These are phyloP conservation scores for Phytophthora kernoviae DNA, from an alignment of 352 stramenopile species.

Conservation along the genomic window DNA sequence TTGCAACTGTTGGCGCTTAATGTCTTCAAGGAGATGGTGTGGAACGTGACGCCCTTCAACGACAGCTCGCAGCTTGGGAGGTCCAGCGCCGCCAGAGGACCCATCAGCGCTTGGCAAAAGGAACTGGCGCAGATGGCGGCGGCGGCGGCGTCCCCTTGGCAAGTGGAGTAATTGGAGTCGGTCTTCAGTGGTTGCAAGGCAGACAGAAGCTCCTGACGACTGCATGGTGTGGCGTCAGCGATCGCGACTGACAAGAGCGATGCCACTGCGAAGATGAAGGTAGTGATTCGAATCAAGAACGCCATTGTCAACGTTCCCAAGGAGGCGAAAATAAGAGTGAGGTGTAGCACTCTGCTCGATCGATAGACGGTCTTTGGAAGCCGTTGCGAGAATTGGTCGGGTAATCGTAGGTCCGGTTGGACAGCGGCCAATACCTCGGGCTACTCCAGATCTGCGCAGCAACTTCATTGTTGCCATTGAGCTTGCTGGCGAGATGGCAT, in stretches of 20 bases:
- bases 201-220: background rate
- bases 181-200: slow-evolving; percentile 10
- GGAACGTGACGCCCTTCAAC: slow-evolving; percentile 20
- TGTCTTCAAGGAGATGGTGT: slow-evolving; percentile 2
- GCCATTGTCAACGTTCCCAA: background rate
- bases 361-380: no score
- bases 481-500: slow-evolving; percentile 1
- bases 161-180: slow-evolving; percentile 16
- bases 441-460: no score
- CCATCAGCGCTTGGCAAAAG: slow-evolving; percentile 14
- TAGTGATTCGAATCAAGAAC: background rate
- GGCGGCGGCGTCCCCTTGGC: slow-evolving; percentile 17
- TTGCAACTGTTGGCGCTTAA: slow-evolving; percentile 4
- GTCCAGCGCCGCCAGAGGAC: slow-evolving; percentile 4
- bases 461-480: no score
- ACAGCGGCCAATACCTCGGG: no score
- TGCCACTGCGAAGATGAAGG: background rate
- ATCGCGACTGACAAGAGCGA: background rate
- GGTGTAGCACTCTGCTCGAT: background rate
- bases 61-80: slow-evolving; percentile 16
- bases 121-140: slow-evolving; percentile 22
- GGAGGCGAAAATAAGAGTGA: background rate
- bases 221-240: background rate
- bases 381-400: no score
- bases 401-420: no score